phyloP scores from a whole-genome alignment of 805 yeast species.

The Candida incommunis region DNA sequence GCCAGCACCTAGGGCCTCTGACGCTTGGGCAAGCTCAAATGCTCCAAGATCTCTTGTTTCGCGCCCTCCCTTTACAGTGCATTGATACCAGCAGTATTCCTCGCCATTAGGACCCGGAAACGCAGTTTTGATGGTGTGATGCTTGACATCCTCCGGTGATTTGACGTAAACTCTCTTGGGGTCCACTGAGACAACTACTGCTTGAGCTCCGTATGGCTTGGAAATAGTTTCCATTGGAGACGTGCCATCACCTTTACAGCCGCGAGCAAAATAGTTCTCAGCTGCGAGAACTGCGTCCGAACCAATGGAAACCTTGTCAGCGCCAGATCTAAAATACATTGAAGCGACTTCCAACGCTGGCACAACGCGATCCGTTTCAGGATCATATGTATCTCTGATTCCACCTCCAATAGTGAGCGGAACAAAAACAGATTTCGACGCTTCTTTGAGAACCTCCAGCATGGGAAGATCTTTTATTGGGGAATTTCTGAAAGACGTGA shows the following conservation, averaged over 20 bases:
- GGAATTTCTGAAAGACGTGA: conserved; percentile 89
- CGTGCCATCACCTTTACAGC: conserved; percentile 47
- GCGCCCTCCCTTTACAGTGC: conserved; percentile 95
- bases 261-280: conserved; percentile 54
- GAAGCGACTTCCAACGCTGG: conserved; percentile 88
- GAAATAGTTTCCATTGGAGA: conserved; percentile 92
- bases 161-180: conserved; percentile 78
- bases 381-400: conserved; percentile 78
- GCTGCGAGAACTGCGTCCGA: conserved; percentile 92
- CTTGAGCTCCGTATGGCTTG: conserved; percentile 85
- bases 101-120: conserved; percentile 82
- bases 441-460: conserved; percentile 71
- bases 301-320: conserved; percentile 97
- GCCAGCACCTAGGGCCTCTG: conserved; percentile 92
- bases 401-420: conserved; percentile 99
- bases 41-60: conserved; percentile 85
- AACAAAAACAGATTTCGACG: conserved; percentile 86
- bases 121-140: conserved; percentile 48
- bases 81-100: conserved; percentile 81
- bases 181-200: conserved; percentile 96
- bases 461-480: conserved; percentile 90
- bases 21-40: conserved; percentile 71
- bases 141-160: conserved; percentile 43
- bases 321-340: conserved; percentile 88
- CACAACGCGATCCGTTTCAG: conserved; percentile 52